Conservation (phyloP, 257 asterid species). For the Ehretia macrophylla region DNA sequence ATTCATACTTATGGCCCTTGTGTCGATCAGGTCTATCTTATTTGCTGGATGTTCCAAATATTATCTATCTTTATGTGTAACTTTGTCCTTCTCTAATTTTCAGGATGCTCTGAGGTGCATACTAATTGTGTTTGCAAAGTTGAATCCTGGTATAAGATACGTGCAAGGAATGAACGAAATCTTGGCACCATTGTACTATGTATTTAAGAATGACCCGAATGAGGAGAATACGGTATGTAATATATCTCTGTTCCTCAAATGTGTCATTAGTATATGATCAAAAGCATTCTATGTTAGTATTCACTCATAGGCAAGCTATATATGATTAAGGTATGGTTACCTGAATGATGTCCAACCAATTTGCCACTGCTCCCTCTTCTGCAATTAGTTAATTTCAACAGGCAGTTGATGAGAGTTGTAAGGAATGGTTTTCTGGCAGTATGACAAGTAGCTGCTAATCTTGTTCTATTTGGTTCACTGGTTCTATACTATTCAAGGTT, state of each 20-base stretch:
- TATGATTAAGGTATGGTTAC: too few species aligned
- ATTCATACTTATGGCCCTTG: not conserved
- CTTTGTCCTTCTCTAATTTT: too few species aligned
- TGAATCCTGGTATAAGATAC: slow-evolving; percentile 96
- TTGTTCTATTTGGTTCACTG: too few species aligned
- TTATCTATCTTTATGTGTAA: not conserved
- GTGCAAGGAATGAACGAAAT: slow-evolving; percentile 99
- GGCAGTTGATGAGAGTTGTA: too few species aligned
- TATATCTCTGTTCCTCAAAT: slow-evolving; percentile 5
- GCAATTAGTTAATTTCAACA: too few species aligned
- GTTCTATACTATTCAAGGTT: too few species aligned
- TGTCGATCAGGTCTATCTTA: too few species aligned
- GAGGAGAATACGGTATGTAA: slow-evolving; percentile 68
- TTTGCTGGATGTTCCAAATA: not conserved
- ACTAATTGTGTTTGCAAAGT: slow-evolving; percentile 77
- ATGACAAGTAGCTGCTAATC: too few species aligned
- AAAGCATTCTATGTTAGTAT: not conserved
- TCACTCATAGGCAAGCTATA: not conserved
- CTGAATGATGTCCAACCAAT: too few species aligned
- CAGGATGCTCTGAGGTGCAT: slow-evolving; percentile 78
- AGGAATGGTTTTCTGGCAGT: too few species aligned
- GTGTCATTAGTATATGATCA: not conserved
- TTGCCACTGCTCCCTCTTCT: too few species aligned
- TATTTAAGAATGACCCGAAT: slow-evolving; percentile 71
- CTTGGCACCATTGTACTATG: slow-evolving; percentile 77